A percentile compares a stretch with the other conserved stretches of the same genome.
Evolutionary conservation across 108 stramenopile genomes (phyloP).

Genomic region (Phaeodactylum tricornutum): DNA sequence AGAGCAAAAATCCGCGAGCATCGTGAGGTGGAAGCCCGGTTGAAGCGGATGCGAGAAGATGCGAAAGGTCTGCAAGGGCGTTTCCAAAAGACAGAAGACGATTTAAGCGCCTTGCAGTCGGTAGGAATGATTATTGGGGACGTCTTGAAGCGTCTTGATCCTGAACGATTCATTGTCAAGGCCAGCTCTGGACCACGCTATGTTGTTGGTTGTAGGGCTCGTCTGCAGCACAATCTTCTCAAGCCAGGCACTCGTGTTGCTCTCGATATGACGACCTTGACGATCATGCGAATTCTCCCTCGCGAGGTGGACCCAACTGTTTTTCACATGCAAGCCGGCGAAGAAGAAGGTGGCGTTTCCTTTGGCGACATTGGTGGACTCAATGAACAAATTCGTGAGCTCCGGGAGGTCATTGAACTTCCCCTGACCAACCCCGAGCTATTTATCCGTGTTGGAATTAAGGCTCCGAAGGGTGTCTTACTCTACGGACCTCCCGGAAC

Average conservation of each 20-base stretch:
- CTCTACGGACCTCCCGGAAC: slow-evolving; percentile 91
- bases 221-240: slow-evolving; percentile 85
- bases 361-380: slow-evolving; percentile 96
- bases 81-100: slow-evolving; percentile 96
- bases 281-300: slow-evolving; percentile 96
- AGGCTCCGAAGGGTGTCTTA: slow-evolving; percentile 87
- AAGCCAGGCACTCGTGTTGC: slow-evolving; percentile 95
- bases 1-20: slow-evolving; percentile 88
- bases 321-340: slow-evolving; percentile 92
- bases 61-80: slow-evolving; percentile 74
- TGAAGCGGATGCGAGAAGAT: slow-evolving; percentile 87
- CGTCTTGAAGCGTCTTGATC: slow-evolving; percentile 90
- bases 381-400: slow-evolving; percentile 93
- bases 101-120: slow-evolving; percentile 87
- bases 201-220: slow-evolving; percentile 91
- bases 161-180: slow-evolving; percentile 97
- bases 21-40: slow-evolving; percentile 82
- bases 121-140: slow-evolving; percentile 98
- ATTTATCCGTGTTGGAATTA: slow-evolving; percentile 96
- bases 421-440: slow-evolving; percentile 98
- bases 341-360: slow-evolving; percentile 88
- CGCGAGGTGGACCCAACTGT: slow-evolving; percentile 98
- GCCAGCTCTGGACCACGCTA: slow-evolving; percentile 93
- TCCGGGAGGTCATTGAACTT: slow-evolving; percentile 97
- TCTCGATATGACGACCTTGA: slow-evolving; percentile 99